Evolutionary conservation across 2,329 filamentous ascomycete species (phyloP), one percentile per base, ranked within the genome.

Genomic region (Colletotrichum sp.): DNA sequence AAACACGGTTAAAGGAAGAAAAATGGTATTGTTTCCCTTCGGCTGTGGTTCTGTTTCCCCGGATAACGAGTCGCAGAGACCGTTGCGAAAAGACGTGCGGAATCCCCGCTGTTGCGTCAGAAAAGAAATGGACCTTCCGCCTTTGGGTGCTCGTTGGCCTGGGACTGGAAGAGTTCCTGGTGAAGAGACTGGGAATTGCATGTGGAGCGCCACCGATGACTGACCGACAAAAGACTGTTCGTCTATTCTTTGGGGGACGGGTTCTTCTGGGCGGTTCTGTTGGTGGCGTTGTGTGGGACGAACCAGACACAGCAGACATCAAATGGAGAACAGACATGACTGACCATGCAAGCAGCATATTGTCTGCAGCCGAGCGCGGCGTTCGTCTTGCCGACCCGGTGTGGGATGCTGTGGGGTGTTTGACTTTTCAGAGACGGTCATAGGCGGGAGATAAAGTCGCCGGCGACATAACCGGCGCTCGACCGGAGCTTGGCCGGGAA

Each of bases 31-130:
- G 57, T 27, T 34, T 11, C n/a, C 11, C 19, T 8, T n/a, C 55
- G 44, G 39, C 11, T 70, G 13, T n/a, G 8, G 16, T 19, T 44
- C 30, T 69, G 55, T 36, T 63, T 63, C 34, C 68, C 68, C 36
- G 68, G 68, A 70, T 49, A 69, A 69, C 67, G 16, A 69, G 32
- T 19, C 19, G 36, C 34, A 39, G 32, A 25, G 13, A 44, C 62
- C 62, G 62, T 64, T 64, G 67, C 32, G 16, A n/a, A 39, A 69
- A 74, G 71, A 76, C 63, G 73, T 72, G 69, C 73, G 27, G 70
- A 68, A 69, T 69, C 73, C 70, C 73, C 73, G 73, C 73, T 76
- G 61, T 73, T 65, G 52, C 70, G 70, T 55, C 73, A 76, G 70
- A 34, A 64, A 76, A 61, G 16, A 63, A 65, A 69, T 69, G 57